Evolutionary conservation across 2,329 filamentous ascomycete species (phyloP), one percentile per base, ranked within the genome.

Genomic region (Talaromyces sp.): DNA sequence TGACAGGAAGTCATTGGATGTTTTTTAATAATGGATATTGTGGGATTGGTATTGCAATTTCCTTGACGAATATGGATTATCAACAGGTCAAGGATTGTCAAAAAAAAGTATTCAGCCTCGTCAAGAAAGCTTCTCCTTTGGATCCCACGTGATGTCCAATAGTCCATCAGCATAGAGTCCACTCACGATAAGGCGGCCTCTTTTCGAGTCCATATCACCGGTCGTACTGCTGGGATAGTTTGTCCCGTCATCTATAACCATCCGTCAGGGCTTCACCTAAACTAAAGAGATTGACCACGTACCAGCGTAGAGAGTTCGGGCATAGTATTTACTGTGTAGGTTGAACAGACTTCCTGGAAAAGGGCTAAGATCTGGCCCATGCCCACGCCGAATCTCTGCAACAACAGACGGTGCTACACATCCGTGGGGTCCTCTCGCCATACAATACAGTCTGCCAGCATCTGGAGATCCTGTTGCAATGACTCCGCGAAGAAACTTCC

Each of bases 131-230:
- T 41, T 57, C 10, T 63, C 60, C 51, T 50, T 63, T n/a, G 62
- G 62, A 29, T 63, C 55, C 62, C 62, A 65, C 14, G 62, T 63
- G 29, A 65, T 64, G 57, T 62, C 57, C 27, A 65, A 59, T 29
- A 65, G 56, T 12, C 64, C 64, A 21, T 65, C 58, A 31, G 60
- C 64, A 50, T 65, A 64, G 24, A 65, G 50, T 14, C 61, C 59
- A 38, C 52, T 58, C 14, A 64, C 50, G 21, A 65, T 58, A 55
- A 65, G 55, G 19, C 59, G 62, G 11, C 62, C 62, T 50, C 63
- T 55, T 51, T 60, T 65, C 26, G 62, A 64, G 38, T 65, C 64
- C 54, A 65, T 54, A 17, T 59, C 48, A 11, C 64, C 61, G n/a
- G 64, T 58, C 19, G 54, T 63, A 53, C 61, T 61, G 46, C 53